A percentile compares a stretch with the other conserved stretches of the same genome.
These are phyloP conservation scores for Polychytrium aggregatum DNA, from an alignment of 192 early-diverging fungal species.

Conservation along the genomic window DNA sequence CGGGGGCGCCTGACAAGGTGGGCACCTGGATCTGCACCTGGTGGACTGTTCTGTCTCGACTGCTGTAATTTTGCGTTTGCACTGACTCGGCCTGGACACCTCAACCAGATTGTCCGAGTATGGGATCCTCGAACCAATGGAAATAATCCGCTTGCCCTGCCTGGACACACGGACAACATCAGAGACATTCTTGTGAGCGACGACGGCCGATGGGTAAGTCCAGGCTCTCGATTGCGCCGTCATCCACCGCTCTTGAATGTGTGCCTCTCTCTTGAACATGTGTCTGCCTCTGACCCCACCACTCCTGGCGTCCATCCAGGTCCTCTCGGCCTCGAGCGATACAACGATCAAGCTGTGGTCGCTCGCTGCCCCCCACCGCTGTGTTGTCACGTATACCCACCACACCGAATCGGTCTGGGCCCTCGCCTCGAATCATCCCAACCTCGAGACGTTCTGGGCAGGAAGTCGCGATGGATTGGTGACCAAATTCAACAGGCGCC, in stretches of 20 bases:
- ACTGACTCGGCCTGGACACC: too few relatives aligned
- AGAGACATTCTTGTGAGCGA: conserved; percentile 75
- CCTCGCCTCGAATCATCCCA: conserved; percentile 71
- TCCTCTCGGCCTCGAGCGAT: conserved; percentile 88
- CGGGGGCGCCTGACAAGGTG: conserved; percentile 94
- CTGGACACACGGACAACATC: conserved; percentile 94
- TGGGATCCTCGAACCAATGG: conserved; percentile 73
- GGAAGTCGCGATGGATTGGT: conserved; percentile 87
- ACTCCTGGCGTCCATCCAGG: too few relatives aligned
- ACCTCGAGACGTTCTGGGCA: conserved; percentile 82
- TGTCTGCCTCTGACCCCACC: too few relatives aligned
- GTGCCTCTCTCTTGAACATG: too few relatives aligned
- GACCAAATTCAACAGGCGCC: conserved; percentile 63
- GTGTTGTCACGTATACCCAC: conserved; percentile 80
- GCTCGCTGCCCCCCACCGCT: conserved; percentile 64
- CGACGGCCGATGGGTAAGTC: conserved; percentile 77
- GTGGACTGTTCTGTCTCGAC: too few relatives aligned
- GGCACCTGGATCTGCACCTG: too few relatives aligned
- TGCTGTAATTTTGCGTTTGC: too few relatives aligned
- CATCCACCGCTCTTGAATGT: too few relatives aligned
- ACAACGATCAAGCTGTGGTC: conserved; percentile 97
- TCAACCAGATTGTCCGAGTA: conserved; percentile 69
- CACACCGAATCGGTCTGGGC: conserved; percentile 86
- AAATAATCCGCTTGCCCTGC: conserved; percentile 61
- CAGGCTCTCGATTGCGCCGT: too few relatives aligned